Conservation (phyloP, 768 basidiomycete genomes). For the Suillus americanus region DNA sequence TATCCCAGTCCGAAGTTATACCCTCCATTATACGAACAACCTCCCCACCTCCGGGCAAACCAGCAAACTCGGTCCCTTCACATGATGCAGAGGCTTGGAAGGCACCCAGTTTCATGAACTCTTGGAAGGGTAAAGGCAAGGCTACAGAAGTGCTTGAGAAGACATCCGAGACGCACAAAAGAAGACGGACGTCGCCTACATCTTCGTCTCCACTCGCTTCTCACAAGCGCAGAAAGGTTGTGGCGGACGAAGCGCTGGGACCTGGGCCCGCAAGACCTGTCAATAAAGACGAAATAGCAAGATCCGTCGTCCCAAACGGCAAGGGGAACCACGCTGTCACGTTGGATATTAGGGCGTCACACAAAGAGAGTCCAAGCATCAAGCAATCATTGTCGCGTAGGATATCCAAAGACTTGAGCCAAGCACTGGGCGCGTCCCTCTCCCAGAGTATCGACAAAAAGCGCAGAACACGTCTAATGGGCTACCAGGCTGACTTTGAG, state of each 20-base stretch:
- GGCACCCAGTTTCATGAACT: constrained; percentile 30
- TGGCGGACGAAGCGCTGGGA: background rate
- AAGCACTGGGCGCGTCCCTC: background rate
- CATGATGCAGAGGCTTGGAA: constrained; percentile 33
- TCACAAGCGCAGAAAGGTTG: constrained; percentile 16
- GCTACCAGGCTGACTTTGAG: constrained; percentile 18
- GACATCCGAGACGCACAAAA: background rate
- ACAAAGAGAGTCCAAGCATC: background rate
- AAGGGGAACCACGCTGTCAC: background rate
- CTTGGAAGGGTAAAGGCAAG: constrained; percentile 11
- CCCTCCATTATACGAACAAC: background rate
- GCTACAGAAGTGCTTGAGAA: background rate
- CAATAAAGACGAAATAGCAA: background rate
- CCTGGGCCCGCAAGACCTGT: background rate
- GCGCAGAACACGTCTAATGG: constrained; percentile 19
- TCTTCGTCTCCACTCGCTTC: constrained; percentile 10
- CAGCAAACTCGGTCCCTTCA: constrained; percentile 5
- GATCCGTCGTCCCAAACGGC: background rate
- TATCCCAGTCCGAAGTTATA: background rate
- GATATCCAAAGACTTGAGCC: background rate
- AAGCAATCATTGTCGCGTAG: background rate
- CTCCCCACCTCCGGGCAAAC: background rate
- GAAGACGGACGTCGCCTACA: constrained; percentile 8
- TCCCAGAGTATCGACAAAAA: background rate
- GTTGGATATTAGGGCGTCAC: background rate